Percentiles rank a stretch among this genome's conserved stretches.
phyloP scores from a whole-genome alignment of 2,329 filamentous ascomycete species.

The Aspergillus cejpii region DNA sequence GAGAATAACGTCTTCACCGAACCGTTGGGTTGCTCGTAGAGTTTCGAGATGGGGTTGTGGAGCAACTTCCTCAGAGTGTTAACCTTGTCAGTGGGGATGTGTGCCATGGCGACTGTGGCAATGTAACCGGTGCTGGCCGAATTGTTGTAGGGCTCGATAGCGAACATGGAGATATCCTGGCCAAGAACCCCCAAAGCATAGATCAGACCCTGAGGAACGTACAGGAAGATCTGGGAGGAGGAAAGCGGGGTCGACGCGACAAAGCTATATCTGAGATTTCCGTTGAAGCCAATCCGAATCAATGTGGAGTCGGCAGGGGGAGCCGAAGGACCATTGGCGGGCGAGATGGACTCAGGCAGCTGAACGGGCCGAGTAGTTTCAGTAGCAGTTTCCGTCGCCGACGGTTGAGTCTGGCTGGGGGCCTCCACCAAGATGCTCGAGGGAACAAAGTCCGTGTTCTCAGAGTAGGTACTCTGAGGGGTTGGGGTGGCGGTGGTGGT shows the following conservation, averaged over 20 bases:
- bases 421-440: slow-evolving; percentile 27
- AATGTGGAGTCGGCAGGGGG: slow-evolving; percentile 59
- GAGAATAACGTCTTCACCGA: slow-evolving; percentile 67
- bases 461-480: slow-evolving; percentile 36
- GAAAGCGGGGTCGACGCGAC: slow-evolving; percentile 65
- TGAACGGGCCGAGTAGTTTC: slow-evolving; percentile 51
- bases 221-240: slow-evolving; percentile 76
- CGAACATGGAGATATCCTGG: slow-evolving; percentile 58
- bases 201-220: slow-evolving; percentile 63
- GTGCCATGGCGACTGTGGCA: slow-evolving; percentile 70
- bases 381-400: slow-evolving; percentile 30
- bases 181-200: slow-evolving; percentile 50
- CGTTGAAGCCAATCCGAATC: slow-evolving; percentile 79
- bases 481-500: slow-evolving; percentile 33
- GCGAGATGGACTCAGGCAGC: slow-evolving; percentile 69
- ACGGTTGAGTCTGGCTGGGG: slow-evolving; percentile 20
- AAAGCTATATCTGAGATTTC: slow-evolving; percentile 75
- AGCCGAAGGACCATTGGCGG: slow-evolving; percentile 52
- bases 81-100: slow-evolving; percentile 66
- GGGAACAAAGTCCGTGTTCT: slow-evolving; percentile 20
- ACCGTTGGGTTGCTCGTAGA: slow-evolving; percentile 64
- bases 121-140: slow-evolving; percentile 62
- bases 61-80: slow-evolving; percentile 62
- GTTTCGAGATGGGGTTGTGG: slow-evolving; percentile 60
- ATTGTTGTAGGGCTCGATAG: slow-evolving; percentile 71